These are phyloP conservation scores for Leishmania braziliensis DNA, from an alignment of 208 protist genomes.

Conservation along the genomic window DNA sequence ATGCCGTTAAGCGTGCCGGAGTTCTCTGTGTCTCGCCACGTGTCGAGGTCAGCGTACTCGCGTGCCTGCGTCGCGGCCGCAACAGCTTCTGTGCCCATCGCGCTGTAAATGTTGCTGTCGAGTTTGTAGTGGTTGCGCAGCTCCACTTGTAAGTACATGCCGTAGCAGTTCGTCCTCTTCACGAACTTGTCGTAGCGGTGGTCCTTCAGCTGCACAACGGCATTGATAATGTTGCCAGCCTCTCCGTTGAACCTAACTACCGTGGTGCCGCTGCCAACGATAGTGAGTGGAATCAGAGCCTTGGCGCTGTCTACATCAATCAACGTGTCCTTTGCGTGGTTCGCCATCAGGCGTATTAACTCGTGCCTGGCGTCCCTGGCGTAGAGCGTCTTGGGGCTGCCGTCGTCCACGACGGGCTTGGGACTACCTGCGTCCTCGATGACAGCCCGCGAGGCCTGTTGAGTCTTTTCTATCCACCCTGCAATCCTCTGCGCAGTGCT, in stretches of 20 bases:
- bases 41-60: conserved; percentile 1
- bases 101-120: neutral
- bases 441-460: neutral
- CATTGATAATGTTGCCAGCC: conserved; percentile 36
- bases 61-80: neutral
- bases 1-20: neutral
- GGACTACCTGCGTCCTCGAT: neutral
- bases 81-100: neutral
- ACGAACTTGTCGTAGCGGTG: conserved; percentile 48
- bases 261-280: conserved; percentile 28
- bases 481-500: neutral
- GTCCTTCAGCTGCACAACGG: conserved; percentile 50
- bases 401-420: neutral
- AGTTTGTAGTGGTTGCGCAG: conserved; percentile 22
- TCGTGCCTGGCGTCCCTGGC: neutral
- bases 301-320: conserved; percentile 9
- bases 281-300: conserved; percentile 22
- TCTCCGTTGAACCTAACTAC: conserved; percentile 41
- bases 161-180: conserved; percentile 42
- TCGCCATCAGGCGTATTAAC: neutral
- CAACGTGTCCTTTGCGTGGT: neutral
- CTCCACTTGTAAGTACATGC: conserved; percentile 44
- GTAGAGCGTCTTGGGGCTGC: neutral
- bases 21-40: neutral
- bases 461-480: neutral